A percentile compares a stretch with the other conserved stretches of the same genome.
Conservation (phyloP, 164 flowering plant species). For the Berberis thunbergii region DNA sequence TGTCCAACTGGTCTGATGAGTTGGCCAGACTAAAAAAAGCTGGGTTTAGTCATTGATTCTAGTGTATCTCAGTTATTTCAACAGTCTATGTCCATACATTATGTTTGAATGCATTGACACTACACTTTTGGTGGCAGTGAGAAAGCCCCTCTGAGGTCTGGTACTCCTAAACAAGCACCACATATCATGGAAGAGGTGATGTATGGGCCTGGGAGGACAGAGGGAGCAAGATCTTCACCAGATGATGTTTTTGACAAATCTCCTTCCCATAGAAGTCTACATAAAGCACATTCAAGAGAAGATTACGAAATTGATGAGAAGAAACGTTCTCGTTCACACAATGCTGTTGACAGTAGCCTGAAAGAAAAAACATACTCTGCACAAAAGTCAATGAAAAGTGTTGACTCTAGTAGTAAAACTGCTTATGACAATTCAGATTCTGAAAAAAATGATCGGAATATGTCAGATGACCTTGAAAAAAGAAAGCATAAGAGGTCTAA, state of each 20-base stretch:
- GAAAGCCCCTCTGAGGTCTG: constrained; percentile 22
- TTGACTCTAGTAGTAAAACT: constrained; percentile 16
- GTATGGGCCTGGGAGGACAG: constrained; percentile 20
- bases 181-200: constrained; percentile 16
- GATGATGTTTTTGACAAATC: constrained; percentile 10
- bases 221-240: constrained; percentile 6
- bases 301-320: constrained; percentile 20
- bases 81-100: not conserved
- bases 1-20: not conserved
- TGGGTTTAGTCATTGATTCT: no score
- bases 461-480: constrained; percentile 31
- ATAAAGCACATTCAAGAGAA: constrained; percentile 19
- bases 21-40: not conserved
- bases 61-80: not conserved
- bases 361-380: constrained; percentile 15
- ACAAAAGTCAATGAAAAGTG: constrained; percentile 19
- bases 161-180: constrained; percentile 18
- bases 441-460: constrained; percentile 36
- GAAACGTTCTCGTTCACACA: constrained; percentile 15
- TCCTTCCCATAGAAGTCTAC: constrained; percentile 19
- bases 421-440: constrained; percentile 32
- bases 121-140: constrained; percentile 31
- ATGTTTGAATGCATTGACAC: not conserved
- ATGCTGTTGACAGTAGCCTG: constrained; percentile 20
- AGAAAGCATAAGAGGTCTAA: constrained; percentile 21